A percentile compares a stretch with the other conserved stretches of the same genome.
Conservation (phyloP, 352 stramenopile genomes). For the Phytopythium kandeliae region DNA sequence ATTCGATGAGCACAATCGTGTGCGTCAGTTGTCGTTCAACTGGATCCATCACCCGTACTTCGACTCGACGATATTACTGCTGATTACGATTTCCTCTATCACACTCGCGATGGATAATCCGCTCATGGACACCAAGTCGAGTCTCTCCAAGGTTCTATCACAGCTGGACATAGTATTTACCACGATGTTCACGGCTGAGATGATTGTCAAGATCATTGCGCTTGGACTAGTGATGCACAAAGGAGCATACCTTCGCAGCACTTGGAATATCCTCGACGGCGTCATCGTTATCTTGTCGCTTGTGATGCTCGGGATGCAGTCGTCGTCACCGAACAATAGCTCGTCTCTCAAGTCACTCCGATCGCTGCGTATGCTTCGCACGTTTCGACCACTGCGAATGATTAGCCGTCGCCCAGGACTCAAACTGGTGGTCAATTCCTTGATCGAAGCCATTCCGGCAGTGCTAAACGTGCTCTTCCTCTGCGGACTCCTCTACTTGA, state of each 20-base stretch:
- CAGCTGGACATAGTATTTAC: conserved; percentile 72
- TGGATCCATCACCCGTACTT: conserved; percentile 71
- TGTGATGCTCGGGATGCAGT: conserved; percentile 54
- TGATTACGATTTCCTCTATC: conserved; percentile 85
- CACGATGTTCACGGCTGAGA: conserved; percentile 83
- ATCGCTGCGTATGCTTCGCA: conserved; percentile 78
- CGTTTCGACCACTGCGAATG: conserved; percentile 88
- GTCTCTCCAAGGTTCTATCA: conserved; percentile 34
- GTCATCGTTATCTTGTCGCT: conserved; percentile 84
- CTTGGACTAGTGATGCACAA: conserved; percentile 67
- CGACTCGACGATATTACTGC: conserved; percentile 65
- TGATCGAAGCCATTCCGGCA: conserved; percentile 86
- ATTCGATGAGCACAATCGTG: conserved; percentile 34
- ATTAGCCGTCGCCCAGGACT: conserved; percentile 83
- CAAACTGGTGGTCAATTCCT: conserved; percentile 88
- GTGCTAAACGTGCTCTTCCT: conserved; percentile 90
- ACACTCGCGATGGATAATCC: conserved; percentile 86
- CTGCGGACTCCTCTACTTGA: conserved; percentile 91
- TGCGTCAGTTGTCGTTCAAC: conserved; percentile 29
- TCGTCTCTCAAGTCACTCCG: conserved; percentile 70
- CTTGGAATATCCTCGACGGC: conserved; percentile 90
- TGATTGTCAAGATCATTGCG: conserved; percentile 87
- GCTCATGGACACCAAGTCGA: conserved; percentile 46
- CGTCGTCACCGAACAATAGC: conserved; percentile 21
- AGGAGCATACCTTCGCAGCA: conserved; percentile 71